Conservation (phyloP, 495 filamentous ascomycete species). For the Extremus antarcticus region DNA sequence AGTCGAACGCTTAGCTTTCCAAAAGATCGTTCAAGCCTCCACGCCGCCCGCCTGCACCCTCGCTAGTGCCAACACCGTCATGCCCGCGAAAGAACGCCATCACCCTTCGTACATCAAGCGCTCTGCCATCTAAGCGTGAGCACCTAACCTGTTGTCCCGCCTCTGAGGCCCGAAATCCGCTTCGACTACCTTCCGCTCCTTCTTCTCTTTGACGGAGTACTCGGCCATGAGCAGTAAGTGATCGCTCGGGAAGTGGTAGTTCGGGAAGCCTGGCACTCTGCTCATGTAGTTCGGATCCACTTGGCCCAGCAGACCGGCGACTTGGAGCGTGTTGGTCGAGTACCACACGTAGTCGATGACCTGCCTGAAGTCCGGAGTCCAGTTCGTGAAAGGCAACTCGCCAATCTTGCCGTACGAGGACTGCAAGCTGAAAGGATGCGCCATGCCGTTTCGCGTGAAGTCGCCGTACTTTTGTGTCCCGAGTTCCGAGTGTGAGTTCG, state of each 20-base stretch:
- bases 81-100: background rate
- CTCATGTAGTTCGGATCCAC: conserved; percentile 85
- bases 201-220: conserved; percentile 77
- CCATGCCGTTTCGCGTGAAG: conserved; percentile 81
- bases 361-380: conserved; percentile 79
- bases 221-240: conserved; percentile 88
- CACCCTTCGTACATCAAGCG: background rate
- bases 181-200: conserved; percentile 63
- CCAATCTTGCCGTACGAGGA: conserved; percentile 70
- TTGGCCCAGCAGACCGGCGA: conserved; percentile 76
- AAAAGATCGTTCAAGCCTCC: background rate
- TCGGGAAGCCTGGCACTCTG: conserved; percentile 87
- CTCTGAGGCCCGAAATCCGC: conserved; percentile 46
- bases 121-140: background rate
- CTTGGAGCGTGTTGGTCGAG: conserved; percentile 78
- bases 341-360: conserved; percentile 98
- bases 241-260: conserved; percentile 94
- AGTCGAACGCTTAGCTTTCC: background rate
- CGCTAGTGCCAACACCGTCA: background rate
- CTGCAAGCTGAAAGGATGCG: conserved; percentile 85
- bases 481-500: conserved; percentile 66
- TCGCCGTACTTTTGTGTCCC: conserved; percentile 68
- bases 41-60: background rate
- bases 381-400: conserved; percentile 91
- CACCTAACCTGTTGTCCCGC: background rate